Conservation (phyloP, 176 grass and related monocot genomes). For the Stipa capillata region DNA sequence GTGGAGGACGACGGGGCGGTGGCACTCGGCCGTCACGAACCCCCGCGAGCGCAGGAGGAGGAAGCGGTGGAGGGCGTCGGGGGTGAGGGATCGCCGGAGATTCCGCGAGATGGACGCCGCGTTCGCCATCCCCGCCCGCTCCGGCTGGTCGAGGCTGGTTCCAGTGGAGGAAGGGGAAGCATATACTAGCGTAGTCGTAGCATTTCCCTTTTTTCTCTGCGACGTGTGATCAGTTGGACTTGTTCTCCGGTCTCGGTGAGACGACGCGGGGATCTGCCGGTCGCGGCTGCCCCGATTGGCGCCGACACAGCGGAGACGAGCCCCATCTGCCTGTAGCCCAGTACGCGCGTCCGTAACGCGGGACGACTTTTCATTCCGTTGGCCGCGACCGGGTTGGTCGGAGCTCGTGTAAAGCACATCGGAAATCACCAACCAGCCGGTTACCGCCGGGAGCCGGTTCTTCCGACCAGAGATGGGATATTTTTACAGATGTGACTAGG, state of each 20-base stretch:
- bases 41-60: conserved; percentile 18
- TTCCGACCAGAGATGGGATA: too few relatives aligned
- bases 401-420: too few relatives aligned
- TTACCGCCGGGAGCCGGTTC: too few relatives aligned
- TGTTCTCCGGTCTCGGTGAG: background rate
- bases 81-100: conserved; percentile 48
- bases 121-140: conserved; percentile 24
- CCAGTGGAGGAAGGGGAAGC: background rate
- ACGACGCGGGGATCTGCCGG: background rate
- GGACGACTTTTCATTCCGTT: background rate
- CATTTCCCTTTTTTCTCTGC: background rate
- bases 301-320: background rate
- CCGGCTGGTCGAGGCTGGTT: background rate
- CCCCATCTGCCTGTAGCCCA: background rate
- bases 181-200: background rate
- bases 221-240: background rate
- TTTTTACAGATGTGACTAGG: too few relatives aligned
- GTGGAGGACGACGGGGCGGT: conserved; percentile 73
- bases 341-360: background rate
- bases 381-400: background rate
- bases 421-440: too few relatives aligned
- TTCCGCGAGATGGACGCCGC: conserved; percentile 41
- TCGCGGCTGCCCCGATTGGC: background rate
- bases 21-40: conserved; percentile 67
- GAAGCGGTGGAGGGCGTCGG: conserved; percentile 23